Conservation (phyloP, 169 alveolate species). For the Plasmodium vivax region DNA sequence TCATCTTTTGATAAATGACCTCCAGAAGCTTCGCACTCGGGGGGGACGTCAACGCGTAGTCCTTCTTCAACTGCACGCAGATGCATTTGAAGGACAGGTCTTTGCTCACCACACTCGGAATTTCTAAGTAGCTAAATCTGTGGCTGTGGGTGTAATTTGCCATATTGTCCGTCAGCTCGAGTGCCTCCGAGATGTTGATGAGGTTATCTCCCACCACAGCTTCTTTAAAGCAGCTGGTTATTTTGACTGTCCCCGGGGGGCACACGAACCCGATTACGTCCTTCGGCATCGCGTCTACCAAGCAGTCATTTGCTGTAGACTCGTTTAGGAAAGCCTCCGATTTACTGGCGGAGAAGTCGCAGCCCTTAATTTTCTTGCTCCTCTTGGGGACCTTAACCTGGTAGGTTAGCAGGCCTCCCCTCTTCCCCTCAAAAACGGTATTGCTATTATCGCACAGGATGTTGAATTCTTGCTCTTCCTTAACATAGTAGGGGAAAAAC, state of each 20-base stretch:
- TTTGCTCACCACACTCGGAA: constrained; percentile 1
- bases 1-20: constrained; percentile 17
- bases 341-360: constrained; percentile 9
- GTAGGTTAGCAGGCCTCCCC: constrained; percentile 10
- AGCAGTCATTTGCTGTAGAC: constrained; percentile 3
- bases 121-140: constrained; percentile 19
- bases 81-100: constrained; percentile 38
- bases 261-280: constrained; percentile 58
- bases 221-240: constrained; percentile 53
- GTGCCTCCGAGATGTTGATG: not conserved
- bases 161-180: not conserved
- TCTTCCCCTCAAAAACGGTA: not conserved
- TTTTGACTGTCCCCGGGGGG: constrained; percentile 31
- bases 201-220: constrained; percentile 16
- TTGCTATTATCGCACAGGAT: constrained; percentile 39
- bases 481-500: constrained; percentile 39
- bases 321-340: not conserved
- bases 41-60: not conserved
- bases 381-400: constrained; percentile 26
- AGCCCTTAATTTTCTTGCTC: constrained; percentile 35
- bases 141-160: constrained; percentile 17
- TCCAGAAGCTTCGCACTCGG: not conserved
- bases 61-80: constrained; percentile 26
- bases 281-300: constrained; percentile 19
- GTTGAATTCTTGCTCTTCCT: constrained; percentile 4